phyloP scores from a whole-genome alignment of 257 asterid genomes.

The Plectranthus barbatus region DNA sequence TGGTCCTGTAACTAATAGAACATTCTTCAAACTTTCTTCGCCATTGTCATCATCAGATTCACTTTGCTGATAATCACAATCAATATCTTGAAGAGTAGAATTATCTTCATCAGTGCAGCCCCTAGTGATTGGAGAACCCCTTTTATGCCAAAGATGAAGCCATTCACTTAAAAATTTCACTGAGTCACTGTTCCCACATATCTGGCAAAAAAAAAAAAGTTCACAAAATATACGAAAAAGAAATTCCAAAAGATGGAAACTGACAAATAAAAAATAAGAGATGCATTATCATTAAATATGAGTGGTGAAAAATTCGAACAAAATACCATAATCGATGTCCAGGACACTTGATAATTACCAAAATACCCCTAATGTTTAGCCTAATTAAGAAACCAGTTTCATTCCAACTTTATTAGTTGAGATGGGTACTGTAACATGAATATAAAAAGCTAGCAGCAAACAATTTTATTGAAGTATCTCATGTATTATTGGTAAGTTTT shows the following conservation, averaged over 20 bases:
- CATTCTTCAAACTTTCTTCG: constrained; percentile 70
- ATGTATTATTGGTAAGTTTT: not conserved
- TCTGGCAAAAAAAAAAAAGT: constrained; percentile 37
- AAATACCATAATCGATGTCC: not conserved
- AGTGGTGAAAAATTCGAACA: not conserved
- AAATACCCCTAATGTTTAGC: too few species aligned
- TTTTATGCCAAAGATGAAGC: constrained; percentile 81
- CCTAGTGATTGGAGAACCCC: constrained; percentile 35
- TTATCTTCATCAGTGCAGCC: constrained; percentile 28
- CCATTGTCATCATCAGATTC: constrained; percentile 42
- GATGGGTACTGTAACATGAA: not conserved
- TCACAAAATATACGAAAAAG: not conserved
- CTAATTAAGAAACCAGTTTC: not conserved
- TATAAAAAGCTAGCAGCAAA: not conserved
- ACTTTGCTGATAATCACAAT: constrained; percentile 40
- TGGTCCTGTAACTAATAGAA: constrained; percentile 88
- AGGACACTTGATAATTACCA: too few species aligned
- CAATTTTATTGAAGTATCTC: not conserved
- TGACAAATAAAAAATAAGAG: not conserved
- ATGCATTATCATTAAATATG: constrained; percentile 3
- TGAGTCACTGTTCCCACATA: constrained; percentile 80
- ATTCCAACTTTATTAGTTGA: not conserved
- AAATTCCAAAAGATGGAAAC: not conserved
- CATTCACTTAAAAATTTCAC: constrained; percentile 72
- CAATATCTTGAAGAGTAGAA: constrained; percentile 26